A percentile compares a stretch with the other conserved stretches of the same genome.
phyloP scores from a whole-genome alignment of 441 rosid species.

The Aquilaria agallochum region DNA sequence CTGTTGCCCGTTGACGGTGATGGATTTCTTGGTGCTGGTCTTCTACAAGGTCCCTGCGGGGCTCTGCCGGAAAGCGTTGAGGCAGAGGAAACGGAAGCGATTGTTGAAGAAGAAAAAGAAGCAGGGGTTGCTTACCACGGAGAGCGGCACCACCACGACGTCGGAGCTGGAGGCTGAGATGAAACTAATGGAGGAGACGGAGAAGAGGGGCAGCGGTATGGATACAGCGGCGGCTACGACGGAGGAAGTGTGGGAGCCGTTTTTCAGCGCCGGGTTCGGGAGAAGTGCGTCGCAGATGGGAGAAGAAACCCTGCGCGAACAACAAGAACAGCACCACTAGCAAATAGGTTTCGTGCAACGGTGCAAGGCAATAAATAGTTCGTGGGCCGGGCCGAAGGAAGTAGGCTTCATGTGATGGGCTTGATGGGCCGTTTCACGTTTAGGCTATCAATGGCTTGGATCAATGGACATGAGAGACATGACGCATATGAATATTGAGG shows the following conservation, averaged over 20 bases:
- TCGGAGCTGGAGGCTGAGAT: conserved; percentile 6
- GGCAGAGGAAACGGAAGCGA: conserved; percentile 27
- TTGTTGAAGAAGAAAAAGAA: conserved; percentile 15
- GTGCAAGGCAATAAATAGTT: background rate
- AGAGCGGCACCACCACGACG: background rate
- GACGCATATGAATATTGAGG: no score
- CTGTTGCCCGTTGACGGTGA: conserved; percentile 47
- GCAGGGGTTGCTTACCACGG: conserved; percentile 6
- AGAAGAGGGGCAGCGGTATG: conserved; percentile 3
- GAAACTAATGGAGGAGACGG: background rate
- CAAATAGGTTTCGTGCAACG: background rate
- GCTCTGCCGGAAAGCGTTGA: conserved; percentile 41
- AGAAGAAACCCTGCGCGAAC: no score
- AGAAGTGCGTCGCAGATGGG: conserved; percentile 36
- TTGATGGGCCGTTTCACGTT: background rate
- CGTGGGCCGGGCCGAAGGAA: background rate
- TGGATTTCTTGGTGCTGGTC: conserved; percentile 41
- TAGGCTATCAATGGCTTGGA: no score
- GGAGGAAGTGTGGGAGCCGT: conserved; percentile 41
- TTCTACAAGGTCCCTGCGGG: conserved; percentile 50
- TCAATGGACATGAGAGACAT: no score
- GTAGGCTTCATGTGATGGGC: no score
- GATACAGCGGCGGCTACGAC: background rate
- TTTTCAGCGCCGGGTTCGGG: conserved; percentile 54
- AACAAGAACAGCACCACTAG: no score